Evolutionary conservation across 75 land plant species (phyloP).

Genomic region (Chamaecyparis obtusa): DNA sequence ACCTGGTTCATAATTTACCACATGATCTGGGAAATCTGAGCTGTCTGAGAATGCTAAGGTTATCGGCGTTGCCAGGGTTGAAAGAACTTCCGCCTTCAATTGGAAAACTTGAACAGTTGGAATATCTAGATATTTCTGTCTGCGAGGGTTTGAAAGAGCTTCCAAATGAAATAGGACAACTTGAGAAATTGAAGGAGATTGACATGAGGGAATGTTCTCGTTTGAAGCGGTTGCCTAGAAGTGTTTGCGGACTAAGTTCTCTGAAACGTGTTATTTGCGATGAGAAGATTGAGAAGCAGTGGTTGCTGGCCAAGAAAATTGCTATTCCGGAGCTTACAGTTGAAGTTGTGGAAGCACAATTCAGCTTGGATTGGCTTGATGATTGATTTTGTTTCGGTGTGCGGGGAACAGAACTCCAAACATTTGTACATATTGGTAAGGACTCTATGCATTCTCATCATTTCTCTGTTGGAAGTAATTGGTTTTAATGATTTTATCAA

Average conservation of each 20-base stretch:
- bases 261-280: slow-evolving; percentile 50
- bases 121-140: slow-evolving; percentile 53
- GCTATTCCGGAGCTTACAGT: neutral
- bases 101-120: slow-evolving; percentile 21
- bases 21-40: slow-evolving; percentile 35
- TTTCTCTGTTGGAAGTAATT: neutral
- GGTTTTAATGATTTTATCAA: neutral
- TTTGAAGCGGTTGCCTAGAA: slow-evolving; percentile 33
- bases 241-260: slow-evolving; percentile 15
- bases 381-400: no score
- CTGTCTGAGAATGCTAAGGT: slow-evolving; percentile 29
- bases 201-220: slow-evolving; percentile 61
- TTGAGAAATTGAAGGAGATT: slow-evolving; percentile 44
- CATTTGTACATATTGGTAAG: neutral
- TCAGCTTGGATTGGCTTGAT: slow-evolving; percentile 7
- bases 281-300: slow-evolving; percentile 37
- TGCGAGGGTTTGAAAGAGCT: slow-evolving; percentile 37
- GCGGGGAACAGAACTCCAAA: no score
- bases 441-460: neutral
- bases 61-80: slow-evolving; percentile 41
- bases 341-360: neutral
- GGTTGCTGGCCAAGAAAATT: slow-evolving; percentile 16
- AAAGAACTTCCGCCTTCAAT: slow-evolving; percentile 39
- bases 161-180: slow-evolving; percentile 40
- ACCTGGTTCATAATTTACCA: slow-evolving; percentile 35